Conservation (phyloP, 192 early-diverging fungal genomes). For the Coemansia sp. region DNA sequence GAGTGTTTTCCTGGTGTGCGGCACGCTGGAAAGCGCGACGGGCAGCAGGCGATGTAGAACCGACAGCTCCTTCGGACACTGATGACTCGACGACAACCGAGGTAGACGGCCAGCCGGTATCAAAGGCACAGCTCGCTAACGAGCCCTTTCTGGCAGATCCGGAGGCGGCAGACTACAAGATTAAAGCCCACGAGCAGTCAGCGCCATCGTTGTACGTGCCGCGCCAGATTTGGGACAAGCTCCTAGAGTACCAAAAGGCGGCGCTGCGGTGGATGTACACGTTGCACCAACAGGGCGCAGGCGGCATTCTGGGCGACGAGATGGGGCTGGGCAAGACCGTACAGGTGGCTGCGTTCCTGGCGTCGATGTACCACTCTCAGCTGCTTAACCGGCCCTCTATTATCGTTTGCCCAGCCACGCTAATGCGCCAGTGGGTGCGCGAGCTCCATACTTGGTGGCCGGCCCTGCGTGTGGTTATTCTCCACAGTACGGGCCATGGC, state of each 20-base stretch:
- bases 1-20: slow-evolving; percentile 52
- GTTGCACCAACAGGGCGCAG: slow-evolving; percentile 80
- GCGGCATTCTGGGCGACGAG: slow-evolving; percentile 93
- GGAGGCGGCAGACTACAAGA: slow-evolving; percentile 15
- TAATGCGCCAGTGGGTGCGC: slow-evolving; percentile 81
- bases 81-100: not conserved
- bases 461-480: slow-evolving; percentile 80
- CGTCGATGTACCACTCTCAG: slow-evolving; percentile 72
- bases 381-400: slow-evolving; percentile 58
- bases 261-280: slow-evolving; percentile 88
- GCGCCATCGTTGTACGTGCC: slow-evolving; percentile 61
- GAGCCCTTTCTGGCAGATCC: slow-evolving; percentile 53
- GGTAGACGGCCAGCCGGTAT: slow-evolving; percentile 7
- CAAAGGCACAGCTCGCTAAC: slow-evolving; percentile 13
- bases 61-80: not conserved
- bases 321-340: slow-evolving; percentile 97
- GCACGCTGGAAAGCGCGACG: slow-evolving; percentile 41
- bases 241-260: slow-evolving; percentile 92
- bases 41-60: not conserved
- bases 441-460: slow-evolving; percentile 86
- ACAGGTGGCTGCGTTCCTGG: slow-evolving; percentile 84
- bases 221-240: slow-evolving; percentile 71
- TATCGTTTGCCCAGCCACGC: slow-evolving; percentile 77
- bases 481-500: slow-evolving; percentile 85
- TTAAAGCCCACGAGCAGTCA: slow-evolving; percentile 22